Conservation (phyloP, 805 yeast species). For the Lachancea fermentati region DNA sequence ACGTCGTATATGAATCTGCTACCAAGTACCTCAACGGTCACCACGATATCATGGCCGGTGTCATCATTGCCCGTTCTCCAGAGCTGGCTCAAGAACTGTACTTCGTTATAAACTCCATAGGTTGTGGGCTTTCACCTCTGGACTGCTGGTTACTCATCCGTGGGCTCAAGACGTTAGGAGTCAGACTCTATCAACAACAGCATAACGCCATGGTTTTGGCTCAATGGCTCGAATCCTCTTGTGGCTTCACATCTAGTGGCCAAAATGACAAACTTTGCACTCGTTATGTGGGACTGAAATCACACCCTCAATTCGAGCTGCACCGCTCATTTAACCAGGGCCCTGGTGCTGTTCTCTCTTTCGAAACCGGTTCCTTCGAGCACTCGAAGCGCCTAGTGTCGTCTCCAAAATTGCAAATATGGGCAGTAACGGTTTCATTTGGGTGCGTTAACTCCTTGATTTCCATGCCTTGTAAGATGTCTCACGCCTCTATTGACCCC, state of each 20-base stretch:
- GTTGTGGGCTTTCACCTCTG: conserved; percentile 87
- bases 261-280: conserved; percentile 40
- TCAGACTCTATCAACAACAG: conserved; percentile 86
- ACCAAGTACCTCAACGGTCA: conserved; percentile 92
- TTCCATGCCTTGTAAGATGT: conserved; percentile 92
- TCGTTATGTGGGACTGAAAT: conserved; percentile 76
- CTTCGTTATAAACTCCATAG: conserved; percentile 81
- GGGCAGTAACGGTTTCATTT: conserved; percentile 87
- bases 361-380: conserved; percentile 75
- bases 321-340: conserved; percentile 77
- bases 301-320: conserved; percentile 75
- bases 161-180: conserved; percentile 83
- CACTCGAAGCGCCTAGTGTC: conserved; percentile 70
- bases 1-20: conserved; percentile 89
- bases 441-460: conserved; percentile 92
- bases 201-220: conserved; percentile 72
- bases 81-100: conserved; percentile 64
- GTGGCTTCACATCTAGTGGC: conserved; percentile 43
- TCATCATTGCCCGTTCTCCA: conserved; percentile 62
- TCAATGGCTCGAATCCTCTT: conserved; percentile 52
- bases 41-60: conserved; percentile 96
- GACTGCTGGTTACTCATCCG: conserved; percentile 86
- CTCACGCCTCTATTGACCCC: conserved; percentile 93
- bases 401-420: conserved; percentile 51
- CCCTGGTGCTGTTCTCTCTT: conserved; percentile 82